phyloP scores from a whole-genome alignment of 2,329 filamentous ascomycete genomes.

The Paecilomyces formosus region DNA sequence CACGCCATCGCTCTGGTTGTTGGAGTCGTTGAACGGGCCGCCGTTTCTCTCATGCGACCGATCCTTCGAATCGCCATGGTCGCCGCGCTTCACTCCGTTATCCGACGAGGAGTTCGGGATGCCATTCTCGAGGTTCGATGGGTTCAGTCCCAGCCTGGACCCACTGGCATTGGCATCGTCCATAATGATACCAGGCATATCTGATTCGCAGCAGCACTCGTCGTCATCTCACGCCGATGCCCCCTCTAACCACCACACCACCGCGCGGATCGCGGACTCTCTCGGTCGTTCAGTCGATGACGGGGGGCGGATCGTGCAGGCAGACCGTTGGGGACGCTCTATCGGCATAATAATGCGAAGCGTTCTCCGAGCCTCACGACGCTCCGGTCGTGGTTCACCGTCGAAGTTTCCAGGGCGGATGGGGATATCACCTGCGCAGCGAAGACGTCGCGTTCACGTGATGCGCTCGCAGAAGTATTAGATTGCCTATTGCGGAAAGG shows the following conservation, averaged over 20 bases:
- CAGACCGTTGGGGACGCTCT: background rate
- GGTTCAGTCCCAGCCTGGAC: conserved; percentile 15
- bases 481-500: too few species aligned
- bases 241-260: conserved; percentile 10
- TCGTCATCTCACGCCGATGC: conserved; percentile 11
- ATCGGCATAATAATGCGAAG: background rate
- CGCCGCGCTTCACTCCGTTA: conserved; percentile 9
- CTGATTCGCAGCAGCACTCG: conserved; percentile 12
- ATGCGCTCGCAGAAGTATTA: background rate
- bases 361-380: background rate
- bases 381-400: background rate
- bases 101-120: conserved; percentile 8
- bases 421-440: background rate
- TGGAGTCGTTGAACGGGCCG: background rate
- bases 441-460: background rate
- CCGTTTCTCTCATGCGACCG: conserved; percentile 8
- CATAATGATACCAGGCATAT: conserved; percentile 38
- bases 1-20: background rate
- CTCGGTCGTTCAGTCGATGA: background rate
- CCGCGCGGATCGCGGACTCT: background rate
- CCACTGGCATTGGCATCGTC: conserved; percentile 25
- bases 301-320: background rate
- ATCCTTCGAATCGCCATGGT: conserved; percentile 13
- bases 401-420: background rate
- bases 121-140: conserved; percentile 18